Evolutionary conservation across 2,329 filamentous ascomycete species (phyloP), one percentile per base, ranked within the genome.

Genomic region (Decorospora gaudefroyi): DNA sequence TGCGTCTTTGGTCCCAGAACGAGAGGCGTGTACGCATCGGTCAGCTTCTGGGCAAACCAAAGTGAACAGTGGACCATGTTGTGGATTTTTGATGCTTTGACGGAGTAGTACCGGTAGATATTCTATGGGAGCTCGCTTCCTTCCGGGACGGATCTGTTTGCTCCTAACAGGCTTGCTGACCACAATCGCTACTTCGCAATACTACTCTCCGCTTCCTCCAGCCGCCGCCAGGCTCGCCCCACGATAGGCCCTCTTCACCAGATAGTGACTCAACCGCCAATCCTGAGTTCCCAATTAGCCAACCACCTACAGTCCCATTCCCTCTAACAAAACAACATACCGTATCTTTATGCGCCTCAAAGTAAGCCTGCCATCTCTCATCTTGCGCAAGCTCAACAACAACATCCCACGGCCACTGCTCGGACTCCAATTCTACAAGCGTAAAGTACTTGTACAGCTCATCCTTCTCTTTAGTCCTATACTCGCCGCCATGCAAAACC

Each of bases 1-100:
- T 64, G n/a, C 49, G 51, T 11, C 38, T 42, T 18, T 65, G 57
- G 57, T 61, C 53, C 37, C 51, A 55, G 34, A 50, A 44, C 7
- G 49, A 52, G 31, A 62, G 62, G 62, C 47, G 39, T 10, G 39
- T 54, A 19, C 36, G 32, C 6, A 40, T 42, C 28, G n/a, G 19
- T 11, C 37, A 27, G 32, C n/a, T 8, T 27, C 15, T 19, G 9
- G 34, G n/a, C n/a, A 27, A 18, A 5, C 3, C 22, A 11, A 15
- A 10, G 34, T 13, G 15, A 13, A 11, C 15, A 25, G 12, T 25
- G 13, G 34, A 18, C 7, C 15, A 36, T 27, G 8, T 2, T 36
- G 22, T 11, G 12, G n/a, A 3, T 32, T n/a, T n/a, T n/a, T 22
- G 7, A 40, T 18, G 9, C 12, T 12, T 10, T n/a, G n/a, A n/a